Evolutionary conservation across 352 stramenopile species (phyloP), one percentile per base, ranked within the genome.

Genomic region (Phytophthora fragariae): DNA sequence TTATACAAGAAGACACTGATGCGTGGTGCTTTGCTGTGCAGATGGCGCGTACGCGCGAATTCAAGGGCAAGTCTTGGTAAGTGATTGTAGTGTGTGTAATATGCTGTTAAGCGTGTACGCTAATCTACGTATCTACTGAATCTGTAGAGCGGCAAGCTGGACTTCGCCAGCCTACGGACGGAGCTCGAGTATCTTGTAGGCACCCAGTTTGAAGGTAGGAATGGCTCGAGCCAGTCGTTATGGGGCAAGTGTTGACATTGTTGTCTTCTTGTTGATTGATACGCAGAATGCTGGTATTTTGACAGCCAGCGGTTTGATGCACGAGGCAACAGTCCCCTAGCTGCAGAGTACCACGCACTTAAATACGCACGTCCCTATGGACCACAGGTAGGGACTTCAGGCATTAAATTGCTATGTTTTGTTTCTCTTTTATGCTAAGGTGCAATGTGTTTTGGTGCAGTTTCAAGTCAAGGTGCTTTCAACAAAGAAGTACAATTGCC

Each of bases 281-380:
- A 6, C 24, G n/a, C 53, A 94, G 87, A 94, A 49, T 92, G 88
- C 73, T 94, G 88, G 87, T 93, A 89, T 61, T 94, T 94, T 58
- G 86, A 92, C 46, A 75, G 62, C n/a, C 83, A 90, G 10, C 78
- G 49, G 1, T 54, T 10, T 27, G 57, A 93, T 62, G 81, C 77
- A 5, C 70, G 80, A 35, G 73, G 78, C 9, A 29, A 72, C 29
- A 64, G 56, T n/a, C 17, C 6, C 11, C 27, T 67, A 29, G 57
- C 63, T 8, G 52, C 62, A 7, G 71, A 87, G 59, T 91, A 88
- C 61, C 84, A 80, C 19, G 60, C 64, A 4, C 65, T 93, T 19
- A 94, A 93, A 57, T 73, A 80, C 37, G 88, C 80, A 1, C 81
- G 81, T 7, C 85, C 85, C 2, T 55, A 76, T n/a, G 85, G 88